These are phyloP conservation scores for Phanerochaete carnosa DNA, from an alignment of 768 basidiomycete species.

Conservation along the genomic window DNA sequence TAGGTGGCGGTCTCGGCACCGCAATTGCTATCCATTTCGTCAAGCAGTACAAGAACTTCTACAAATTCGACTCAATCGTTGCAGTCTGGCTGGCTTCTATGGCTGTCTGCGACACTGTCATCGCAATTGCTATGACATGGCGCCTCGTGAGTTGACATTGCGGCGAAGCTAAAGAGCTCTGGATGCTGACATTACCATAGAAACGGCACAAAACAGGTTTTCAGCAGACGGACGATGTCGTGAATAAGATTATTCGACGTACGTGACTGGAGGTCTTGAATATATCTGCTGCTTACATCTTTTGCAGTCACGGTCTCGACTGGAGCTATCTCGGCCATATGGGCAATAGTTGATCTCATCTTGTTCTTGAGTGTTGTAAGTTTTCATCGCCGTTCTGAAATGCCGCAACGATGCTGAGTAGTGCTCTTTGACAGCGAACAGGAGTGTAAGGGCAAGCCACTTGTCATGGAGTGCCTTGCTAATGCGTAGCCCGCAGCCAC, in stretches of 20 bases:
- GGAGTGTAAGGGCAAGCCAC: conserved; percentile 6
- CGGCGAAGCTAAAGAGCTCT: not conserved
- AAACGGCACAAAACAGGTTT: conserved; percentile 36
- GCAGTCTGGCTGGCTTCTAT: conserved; percentile 44
- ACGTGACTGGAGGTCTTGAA: not conserved
- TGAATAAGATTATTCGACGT: conserved; percentile 37
- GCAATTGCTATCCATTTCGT: conserved; percentile 27
- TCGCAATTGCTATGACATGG: conserved; percentile 39
- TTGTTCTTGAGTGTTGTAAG: conserved; percentile 23
- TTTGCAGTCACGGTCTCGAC: conserved; percentile 30
- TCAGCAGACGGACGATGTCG: conserved; percentile 30
- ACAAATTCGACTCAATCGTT: conserved; percentile 28
- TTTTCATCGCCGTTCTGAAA: too few species aligned
- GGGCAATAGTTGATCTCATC: conserved; percentile 26
- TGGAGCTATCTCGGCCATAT: conserved; percentile 27
- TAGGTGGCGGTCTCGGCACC: conserved; percentile 26
- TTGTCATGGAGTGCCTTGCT: not conserved
- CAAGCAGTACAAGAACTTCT: conserved; percentile 25
- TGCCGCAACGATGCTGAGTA: not conserved
- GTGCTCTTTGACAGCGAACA: not conserved
- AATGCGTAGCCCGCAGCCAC: conserved; percentile 11
- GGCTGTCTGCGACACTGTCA: conserved; percentile 43
- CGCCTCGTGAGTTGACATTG: conserved; percentile 33
- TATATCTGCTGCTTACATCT: not conserved
- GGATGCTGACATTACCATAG: conserved; percentile 18